Evolutionary conservation across 495 filamentous ascomycete species (phyloP).

Genomic region (Podospora tetraspora): DNA sequence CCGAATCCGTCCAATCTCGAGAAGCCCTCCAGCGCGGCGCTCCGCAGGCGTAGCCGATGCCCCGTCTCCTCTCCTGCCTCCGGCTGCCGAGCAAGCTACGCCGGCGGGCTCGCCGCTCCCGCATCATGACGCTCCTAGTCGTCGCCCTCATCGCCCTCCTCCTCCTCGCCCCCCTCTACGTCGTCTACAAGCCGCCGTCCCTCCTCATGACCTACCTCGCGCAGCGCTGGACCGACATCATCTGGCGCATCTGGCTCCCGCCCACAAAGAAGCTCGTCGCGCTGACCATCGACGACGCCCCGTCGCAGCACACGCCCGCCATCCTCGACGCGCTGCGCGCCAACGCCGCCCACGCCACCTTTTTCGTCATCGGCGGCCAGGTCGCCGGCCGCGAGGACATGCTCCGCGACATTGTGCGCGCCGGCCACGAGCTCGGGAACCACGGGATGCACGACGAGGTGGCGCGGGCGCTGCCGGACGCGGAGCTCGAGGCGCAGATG

Average conservation of each 20-base stretch:
- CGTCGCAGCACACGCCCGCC: conserved; percentile 63
- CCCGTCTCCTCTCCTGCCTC: conserved; percentile 40
- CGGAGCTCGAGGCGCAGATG: conserved; percentile 42
- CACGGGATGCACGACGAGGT: conserved; percentile 84
- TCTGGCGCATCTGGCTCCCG: conserved; percentile 58
- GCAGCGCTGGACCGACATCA: conserved; percentile 65
- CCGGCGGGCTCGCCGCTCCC: conserved; percentile 50
- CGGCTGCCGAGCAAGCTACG: conserved; percentile 48
- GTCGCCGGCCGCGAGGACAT: conserved; percentile 54
- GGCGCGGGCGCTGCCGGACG: conserved; percentile 42
- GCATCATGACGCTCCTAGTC: conserved; percentile 53
- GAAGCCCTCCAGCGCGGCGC: background rate
- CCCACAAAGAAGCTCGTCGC: conserved; percentile 58
- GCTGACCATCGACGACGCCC: conserved; percentile 80
- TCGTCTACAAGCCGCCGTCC: conserved; percentile 68
- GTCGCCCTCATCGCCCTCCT: conserved; percentile 41
- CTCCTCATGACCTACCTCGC: conserved; percentile 63
- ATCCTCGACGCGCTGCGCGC: conserved; percentile 60
- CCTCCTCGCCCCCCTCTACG: conserved; percentile 51
- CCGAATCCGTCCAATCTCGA: background rate
- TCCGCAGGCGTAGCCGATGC: conserved; percentile 15
- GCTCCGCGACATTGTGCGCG: conserved; percentile 55
- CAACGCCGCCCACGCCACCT: conserved; percentile 60
- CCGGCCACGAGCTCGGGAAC: conserved; percentile 70
- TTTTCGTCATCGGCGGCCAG: conserved; percentile 76